Percentiles rank a stretch among this genome's conserved stretches.
phyloP scores from a whole-genome alignment of 1,284 basidiomycete genomes.

The Rhodotorula sp. region DNA sequence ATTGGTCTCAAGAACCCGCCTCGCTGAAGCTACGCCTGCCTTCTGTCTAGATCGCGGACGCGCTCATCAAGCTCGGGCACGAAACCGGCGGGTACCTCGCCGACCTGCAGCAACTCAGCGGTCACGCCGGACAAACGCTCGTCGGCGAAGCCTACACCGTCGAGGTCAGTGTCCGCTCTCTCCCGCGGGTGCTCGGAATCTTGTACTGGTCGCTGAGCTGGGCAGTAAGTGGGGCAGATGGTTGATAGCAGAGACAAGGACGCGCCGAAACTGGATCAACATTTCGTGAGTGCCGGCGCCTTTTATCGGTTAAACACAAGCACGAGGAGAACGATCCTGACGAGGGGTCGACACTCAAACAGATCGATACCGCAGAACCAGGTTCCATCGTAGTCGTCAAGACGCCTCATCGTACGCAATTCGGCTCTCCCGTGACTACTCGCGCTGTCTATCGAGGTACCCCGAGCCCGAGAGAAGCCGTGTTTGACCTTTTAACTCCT shows the following conservation, averaged over 20 bases:
- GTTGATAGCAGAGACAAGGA: slow-evolving; percentile 62
- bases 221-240: slow-evolving; percentile 54
- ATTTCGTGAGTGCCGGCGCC: slow-evolving; percentile 59
- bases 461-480: too few relatives aligned
- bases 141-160: slow-evolving; percentile 87
- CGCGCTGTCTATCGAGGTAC: too few relatives aligned
- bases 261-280: slow-evolving; percentile 66
- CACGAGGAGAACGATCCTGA: too few relatives aligned
- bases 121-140: slow-evolving; percentile 52
- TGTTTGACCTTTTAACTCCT: not conserved
- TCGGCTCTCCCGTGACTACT: too few relatives aligned
- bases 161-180: slow-evolving; percentile 51
- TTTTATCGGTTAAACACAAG: too few relatives aligned
- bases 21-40: not conserved
- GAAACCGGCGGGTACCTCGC: slow-evolving; percentile 76
- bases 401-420: slow-evolving; percentile 64
- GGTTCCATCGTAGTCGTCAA: slow-evolving; percentile 73
- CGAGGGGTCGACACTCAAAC: not conserved
- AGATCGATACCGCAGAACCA: slow-evolving; percentile 67
- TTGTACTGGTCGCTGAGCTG: not conserved
- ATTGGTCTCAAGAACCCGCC: not conserved
- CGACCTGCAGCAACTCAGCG: slow-evolving; percentile 63
- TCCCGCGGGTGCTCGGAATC: too few relatives aligned
- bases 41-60: slow-evolving; percentile 71
- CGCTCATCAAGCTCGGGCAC: slow-evolving; percentile 76